Evolutionary conservation across 495 filamentous ascomycete genomes (phyloP), one percentile per base, ranked within the genome.

Genomic region (Friedmanniomyces simplex): DNA sequence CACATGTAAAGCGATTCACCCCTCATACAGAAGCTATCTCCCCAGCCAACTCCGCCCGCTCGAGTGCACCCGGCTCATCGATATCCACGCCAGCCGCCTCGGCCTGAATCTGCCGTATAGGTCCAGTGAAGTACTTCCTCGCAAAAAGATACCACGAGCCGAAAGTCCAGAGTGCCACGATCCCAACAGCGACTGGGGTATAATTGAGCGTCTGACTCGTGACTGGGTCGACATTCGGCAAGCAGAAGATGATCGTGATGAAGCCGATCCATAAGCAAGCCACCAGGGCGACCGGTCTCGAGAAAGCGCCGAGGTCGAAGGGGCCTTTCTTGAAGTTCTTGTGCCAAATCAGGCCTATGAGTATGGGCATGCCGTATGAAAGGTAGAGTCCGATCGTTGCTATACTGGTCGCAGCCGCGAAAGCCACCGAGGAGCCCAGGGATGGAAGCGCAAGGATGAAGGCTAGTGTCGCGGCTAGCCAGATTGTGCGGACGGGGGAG

Each of bases 361-460:
- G 68, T 60, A 85, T 83, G 0, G 80, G 83, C 14, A 82, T 67
- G 1, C 81, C 82, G 66, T 87, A 88, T 52, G 77, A 80, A 20
- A 84, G 73, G 22, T 83, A 83, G 7, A 86, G 70, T 3, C 81
- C 77, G 48, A 86, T 86, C 14, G 83, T 85, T 11, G 78, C 80
- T 49, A 84, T 79, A 12, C 72, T 78, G 10, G 80, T 84, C 42
- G 77, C 82, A 13, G 79, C 82, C 30, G 73, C 69, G 67, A 80
- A 87, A 24, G 79, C 83, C 14, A 84, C 82, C 0, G 69, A 67
- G 7, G 74, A 79, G 13, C 82, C 82, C 0, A 86, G 75, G 10
- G 76, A 81, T 18, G 82, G 81, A 20, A 85, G 71, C 0, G 79
- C 76, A 0, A 86, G 73, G 53, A 78, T 68, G 68, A 82, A 83